Percentiles rank a stretch among this genome's conserved stretches.
Conservation (phyloP, 768 basidiomycete species). For the Kwoniella europaea region DNA sequence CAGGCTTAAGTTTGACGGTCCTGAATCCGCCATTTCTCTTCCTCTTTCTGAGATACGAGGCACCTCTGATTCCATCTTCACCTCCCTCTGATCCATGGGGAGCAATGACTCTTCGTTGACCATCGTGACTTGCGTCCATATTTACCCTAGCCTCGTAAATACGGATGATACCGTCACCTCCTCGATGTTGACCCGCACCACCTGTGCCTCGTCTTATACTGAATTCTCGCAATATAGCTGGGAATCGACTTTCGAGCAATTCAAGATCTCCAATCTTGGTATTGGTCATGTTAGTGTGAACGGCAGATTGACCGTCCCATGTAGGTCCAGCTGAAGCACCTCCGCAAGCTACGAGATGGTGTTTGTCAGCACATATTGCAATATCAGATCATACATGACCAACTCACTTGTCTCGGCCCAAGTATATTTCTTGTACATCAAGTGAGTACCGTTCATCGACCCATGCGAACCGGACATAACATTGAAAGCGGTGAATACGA, state of each 20-base stretch:
- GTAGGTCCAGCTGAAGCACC: constrained; percentile 49
- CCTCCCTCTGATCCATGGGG: constrained; percentile 61
- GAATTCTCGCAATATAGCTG: constrained; percentile 47
- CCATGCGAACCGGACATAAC: constrained; percentile 36
- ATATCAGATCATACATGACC: constrained; percentile 40
- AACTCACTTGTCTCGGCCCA: constrained; percentile 78
- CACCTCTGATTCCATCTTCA: constrained; percentile 30
- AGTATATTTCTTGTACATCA: constrained; percentile 71
- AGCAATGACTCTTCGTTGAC: constrained; percentile 44
- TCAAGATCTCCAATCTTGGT: constrained; percentile 50
- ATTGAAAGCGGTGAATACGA: constrained; percentile 88
- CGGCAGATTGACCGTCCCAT: constrained; percentile 47
- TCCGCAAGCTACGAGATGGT: constrained; percentile 64
- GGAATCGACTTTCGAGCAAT: constrained; percentile 44
- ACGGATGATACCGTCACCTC: constrained; percentile 47
- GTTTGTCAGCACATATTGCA: no score
- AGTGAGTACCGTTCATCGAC: constrained; percentile 29
- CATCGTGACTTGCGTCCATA: constrained; percentile 43
- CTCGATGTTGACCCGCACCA: constrained; percentile 44
- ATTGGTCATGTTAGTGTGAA: constrained; percentile 35
- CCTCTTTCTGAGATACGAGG: constrained; percentile 24
- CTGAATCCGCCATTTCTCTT: constrained; percentile 23
- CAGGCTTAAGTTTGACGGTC: constrained; percentile 25
- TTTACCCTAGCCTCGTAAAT: constrained; percentile 43
- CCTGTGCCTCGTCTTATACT: constrained; percentile 41